These are phyloP conservation scores for Ophiostoma sp. DNA, from an alignment of 2,329 filamentous ascomycete species.

Conservation along the genomic window DNA sequence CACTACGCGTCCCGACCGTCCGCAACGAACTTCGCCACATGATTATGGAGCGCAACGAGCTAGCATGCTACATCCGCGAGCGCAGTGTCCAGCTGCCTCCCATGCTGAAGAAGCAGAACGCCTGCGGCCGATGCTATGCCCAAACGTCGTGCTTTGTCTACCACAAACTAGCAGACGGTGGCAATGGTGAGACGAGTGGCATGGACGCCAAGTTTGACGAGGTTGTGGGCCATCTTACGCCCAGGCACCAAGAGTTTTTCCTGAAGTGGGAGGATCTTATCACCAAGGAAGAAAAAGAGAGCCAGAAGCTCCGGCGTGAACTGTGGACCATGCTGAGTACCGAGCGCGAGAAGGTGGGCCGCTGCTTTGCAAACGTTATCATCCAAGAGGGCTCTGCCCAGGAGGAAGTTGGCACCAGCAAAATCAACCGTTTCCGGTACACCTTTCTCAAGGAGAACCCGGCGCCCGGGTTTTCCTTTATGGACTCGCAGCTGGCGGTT, in stretches of 20 bases:
- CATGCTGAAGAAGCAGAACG: slow-evolving; percentile 75
- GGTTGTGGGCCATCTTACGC: slow-evolving; percentile 68
- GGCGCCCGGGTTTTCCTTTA: slow-evolving; percentile 64
- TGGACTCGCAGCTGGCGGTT: slow-evolving; percentile 79
- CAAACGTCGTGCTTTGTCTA: slow-evolving; percentile 89
- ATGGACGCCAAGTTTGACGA: slow-evolving; percentile 78
- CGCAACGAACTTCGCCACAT: slow-evolving; percentile 88
- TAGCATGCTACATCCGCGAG: slow-evolving; percentile 79
- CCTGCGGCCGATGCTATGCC: slow-evolving; percentile 84
- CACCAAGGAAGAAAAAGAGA: slow-evolving; percentile 89
- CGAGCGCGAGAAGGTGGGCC: slow-evolving; percentile 79
- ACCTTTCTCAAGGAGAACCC: slow-evolving; percentile 68
- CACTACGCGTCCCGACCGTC: slow-evolving; percentile 76
- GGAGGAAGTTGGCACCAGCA: slow-evolving; percentile 64
- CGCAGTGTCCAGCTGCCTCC: slow-evolving; percentile 72
- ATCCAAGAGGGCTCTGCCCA: slow-evolving; percentile 70
- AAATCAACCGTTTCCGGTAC: slow-evolving; percentile 89
- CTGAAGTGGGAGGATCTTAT: slow-evolving; percentile 89
- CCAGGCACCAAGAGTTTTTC: slow-evolving; percentile 75
- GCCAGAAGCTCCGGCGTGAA: slow-evolving; percentile 79
- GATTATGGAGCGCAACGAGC: slow-evolving; percentile 89
- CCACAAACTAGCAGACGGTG: slow-evolving; percentile 82
- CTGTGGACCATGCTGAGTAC: slow-evolving; percentile 92
- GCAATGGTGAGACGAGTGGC: slow-evolving; percentile 73
- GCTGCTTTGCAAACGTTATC: slow-evolving; percentile 83